Evolutionary conservation across 169 alveolate genomes (phyloP), one percentile per base, ranked within the genome.

Genomic region (Cystoisospora suis): DNA sequence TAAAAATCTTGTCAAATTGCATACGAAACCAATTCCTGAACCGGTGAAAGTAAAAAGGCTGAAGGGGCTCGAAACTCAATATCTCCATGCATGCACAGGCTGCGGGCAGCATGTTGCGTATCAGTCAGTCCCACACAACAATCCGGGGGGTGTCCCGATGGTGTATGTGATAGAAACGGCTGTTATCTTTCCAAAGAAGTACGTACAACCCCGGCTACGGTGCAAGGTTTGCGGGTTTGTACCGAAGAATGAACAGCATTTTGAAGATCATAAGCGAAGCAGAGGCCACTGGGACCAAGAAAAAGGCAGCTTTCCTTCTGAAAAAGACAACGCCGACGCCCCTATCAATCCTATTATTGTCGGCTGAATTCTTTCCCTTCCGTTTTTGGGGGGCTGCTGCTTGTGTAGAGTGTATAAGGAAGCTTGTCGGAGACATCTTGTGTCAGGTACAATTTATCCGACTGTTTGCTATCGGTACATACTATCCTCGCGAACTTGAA

Each of bases 261-360:
- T 90, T n/a, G 91, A 90, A 20, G 86, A 90, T 29, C 94, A 90
- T 80, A 61, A 83, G 47, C 32, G 89, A 17, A 85, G 70, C 40
- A 29, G 94, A 23, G 90, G 91, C 3, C 94, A 90, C 79, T 61
- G 81, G 83, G 87, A 90, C 45, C 94, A 90, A 34, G 47, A 44
- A 3, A 61, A 56, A 0, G 92, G 92, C 29, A 32, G 36, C 3
- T 87, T 87, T 42, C 79, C 91, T 0, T 61, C 79, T 3, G 9
- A 6, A 0, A 88, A 89, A 45, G 93, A 90, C 20, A 81, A 47
- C 32, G 69, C 59, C 53, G 91, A 90, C 85, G 53, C 91, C 0
- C 93, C 93, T n/a, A 69, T 90, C 75, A 77, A 77, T 59, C 93
- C 93, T 4, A 77, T 90, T 59, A 90, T 90, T 32, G 90, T 90